These are phyloP conservation scores for Raddia guianensis DNA, from an alignment of 176 grass and related monocot genomes.

Conservation along the genomic window DNA sequence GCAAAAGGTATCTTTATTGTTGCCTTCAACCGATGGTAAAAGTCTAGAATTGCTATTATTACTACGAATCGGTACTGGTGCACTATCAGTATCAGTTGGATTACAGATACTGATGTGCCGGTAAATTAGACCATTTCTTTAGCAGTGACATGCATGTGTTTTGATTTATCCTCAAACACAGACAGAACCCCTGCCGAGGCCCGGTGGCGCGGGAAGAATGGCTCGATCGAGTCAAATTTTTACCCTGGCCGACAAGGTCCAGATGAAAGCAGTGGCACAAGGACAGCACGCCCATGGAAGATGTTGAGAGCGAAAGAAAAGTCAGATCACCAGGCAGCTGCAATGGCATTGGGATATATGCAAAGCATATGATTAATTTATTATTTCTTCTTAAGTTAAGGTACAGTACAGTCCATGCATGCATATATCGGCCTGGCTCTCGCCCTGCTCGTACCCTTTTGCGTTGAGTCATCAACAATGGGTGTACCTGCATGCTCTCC, in stretches of 20 bases:
- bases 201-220: neutral
- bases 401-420: neutral
- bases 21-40: too few relatives aligned
- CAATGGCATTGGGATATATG: neutral
- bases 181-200: too few relatives aligned
- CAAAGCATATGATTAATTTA: neutral
- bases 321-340: neutral
- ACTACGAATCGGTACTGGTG: too few relatives aligned
- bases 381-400: neutral
- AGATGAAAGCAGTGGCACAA: neutral
- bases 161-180: too few relatives aligned
- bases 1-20: too few relatives aligned
- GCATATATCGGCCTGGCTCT: too few relatives aligned
- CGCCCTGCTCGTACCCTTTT: neutral
- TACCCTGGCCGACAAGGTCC: neutral
- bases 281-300: neutral
- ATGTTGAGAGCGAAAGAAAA: neutral
- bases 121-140: too few relatives aligned
- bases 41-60: too few relatives aligned
- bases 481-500: too few relatives aligned
- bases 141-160: too few relatives aligned
- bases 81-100: too few relatives aligned
- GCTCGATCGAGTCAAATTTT: neutral
- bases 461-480: neutral
- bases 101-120: too few relatives aligned